Conservation (phyloP, 2,329 filamentous ascomycete genomes). For the Ophioceras dolichostomum region DNA sequence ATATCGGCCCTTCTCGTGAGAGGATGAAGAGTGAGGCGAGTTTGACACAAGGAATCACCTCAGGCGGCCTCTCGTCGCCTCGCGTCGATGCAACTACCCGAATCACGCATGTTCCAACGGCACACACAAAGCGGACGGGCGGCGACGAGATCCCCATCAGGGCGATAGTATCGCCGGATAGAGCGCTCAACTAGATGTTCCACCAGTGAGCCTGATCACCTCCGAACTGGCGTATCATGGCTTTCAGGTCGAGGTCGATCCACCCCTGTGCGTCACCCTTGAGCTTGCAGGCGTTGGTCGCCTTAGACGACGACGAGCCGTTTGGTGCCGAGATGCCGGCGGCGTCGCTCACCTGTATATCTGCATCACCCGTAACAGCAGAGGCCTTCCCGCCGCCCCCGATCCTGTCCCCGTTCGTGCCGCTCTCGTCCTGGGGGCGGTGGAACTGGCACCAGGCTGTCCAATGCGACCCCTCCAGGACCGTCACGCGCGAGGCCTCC, state of each 20-base stretch:
- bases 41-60: too few species aligned
- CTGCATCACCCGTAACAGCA: too few species aligned
- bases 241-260: neutral
- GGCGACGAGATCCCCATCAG: too few species aligned
- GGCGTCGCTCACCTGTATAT: too few species aligned
- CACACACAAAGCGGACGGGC: too few species aligned
- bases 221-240: neutral
- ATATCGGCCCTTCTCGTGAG: too few species aligned
- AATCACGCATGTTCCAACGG: too few species aligned
- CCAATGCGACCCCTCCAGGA: slow-evolving; percentile 21
- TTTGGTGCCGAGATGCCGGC: too few species aligned
- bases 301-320: neutral
- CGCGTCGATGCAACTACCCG: too few species aligned
- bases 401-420: neutral
- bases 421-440: neutral
- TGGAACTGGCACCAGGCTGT: slow-evolving; percentile 30
- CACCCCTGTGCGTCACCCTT: neutral
- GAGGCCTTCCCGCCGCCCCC: neutral
- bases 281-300: neutral
- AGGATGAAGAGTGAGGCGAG: too few species aligned
- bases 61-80: too few species aligned
- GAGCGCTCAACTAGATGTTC: slow-evolving; percentile 4
- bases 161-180: too few species aligned
- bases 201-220: slow-evolving; percentile 1
- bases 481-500: slow-evolving; percentile 22